Base-by-base conservation (phyloP, 2,329 filamentous ascomycete genomes). In the Colletotrichum tamarilloi region DNA sequence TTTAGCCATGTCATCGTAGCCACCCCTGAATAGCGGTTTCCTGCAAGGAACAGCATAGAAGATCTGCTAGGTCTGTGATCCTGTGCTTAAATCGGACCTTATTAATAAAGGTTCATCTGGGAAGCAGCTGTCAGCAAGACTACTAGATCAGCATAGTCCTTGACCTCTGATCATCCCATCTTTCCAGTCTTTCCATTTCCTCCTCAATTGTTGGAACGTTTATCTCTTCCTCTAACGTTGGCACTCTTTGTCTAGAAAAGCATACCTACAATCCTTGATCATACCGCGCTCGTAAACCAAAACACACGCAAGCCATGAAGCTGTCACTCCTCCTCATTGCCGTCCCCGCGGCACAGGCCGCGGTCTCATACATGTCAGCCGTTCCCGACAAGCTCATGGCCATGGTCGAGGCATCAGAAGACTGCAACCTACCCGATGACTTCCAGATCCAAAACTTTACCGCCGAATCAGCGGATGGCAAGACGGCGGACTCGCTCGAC, bases 381-480 rank as follows among this genome's bases (percentile, higher is more conserved):
- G 67, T 78, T n/a, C 74, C 74, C 24, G 75, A 70, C 32, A 14
- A 65, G 22, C 49, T 77, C 26, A 66, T 68, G 60, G 49, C 73
- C 28, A 62, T 67, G 64, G 67, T 77, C 12, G 71, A 73, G 11
- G 63, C 72, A 19, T 68, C 77, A 22, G 70, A 49, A 22, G 42
- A 75, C 64, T 86, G 85, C 76, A 77, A 77, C 35, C 77, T 85
- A 4, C 86, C 85, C 4, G 75, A 78, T 32, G 75, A 79, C 32
- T 88, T 82, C 73, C 79, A 79, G 49, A 77, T 88, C 74, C 75
- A 78, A 26, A 75, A 84, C 72, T 86, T 88, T 60, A 72, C 72
- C 16, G 81, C 78, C 14, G 74, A 78, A 24, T 80, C 80, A 60
- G 81, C 82, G 67, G 76, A 82, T 69, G 82, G 80, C n/a, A 68